Conservation (phyloP, 2,329 filamentous ascomycete species). For the Botrytis byssoidea region DNA sequence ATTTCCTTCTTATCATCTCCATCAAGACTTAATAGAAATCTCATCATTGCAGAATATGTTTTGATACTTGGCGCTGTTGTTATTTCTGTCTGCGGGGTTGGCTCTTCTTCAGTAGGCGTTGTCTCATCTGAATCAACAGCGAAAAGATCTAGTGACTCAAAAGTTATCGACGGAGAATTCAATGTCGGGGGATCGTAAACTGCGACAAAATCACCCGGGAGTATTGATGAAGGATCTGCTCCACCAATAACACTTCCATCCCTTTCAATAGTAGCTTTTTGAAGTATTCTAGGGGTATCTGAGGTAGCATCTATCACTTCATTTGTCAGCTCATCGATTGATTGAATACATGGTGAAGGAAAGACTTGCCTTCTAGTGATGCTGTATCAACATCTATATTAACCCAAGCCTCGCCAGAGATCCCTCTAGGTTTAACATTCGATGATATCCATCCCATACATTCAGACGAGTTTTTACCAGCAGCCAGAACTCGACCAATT, state of each 20-base stretch:
- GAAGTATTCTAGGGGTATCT: constrained; percentile 60
- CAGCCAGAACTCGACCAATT: constrained; percentile 63
- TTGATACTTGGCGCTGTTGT: constrained; percentile 27
- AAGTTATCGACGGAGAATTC: constrained; percentile 47
- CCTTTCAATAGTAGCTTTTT: constrained; percentile 57
- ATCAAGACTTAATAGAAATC: constrained; percentile 30
- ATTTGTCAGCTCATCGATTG: constrained; percentile 10
- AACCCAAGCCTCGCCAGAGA: constrained; percentile 55
- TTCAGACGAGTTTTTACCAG: constrained; percentile 59
- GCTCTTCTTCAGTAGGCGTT: constrained; percentile 38
- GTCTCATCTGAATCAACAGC: constrained; percentile 45
- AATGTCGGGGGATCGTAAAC: constrained; percentile 55
- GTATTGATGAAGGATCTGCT: constrained; percentile 51
- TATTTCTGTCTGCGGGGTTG: constrained; percentile 26
- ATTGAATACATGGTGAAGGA: background rate
- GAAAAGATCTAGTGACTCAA: constrained; percentile 52
- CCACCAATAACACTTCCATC: constrained; percentile 61
- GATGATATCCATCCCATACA: constrained; percentile 69
- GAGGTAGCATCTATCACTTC: constrained; percentile 51
- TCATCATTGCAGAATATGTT: constrained; percentile 38
- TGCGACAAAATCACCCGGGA: constrained; percentile 62
- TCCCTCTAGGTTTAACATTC: constrained; percentile 52
- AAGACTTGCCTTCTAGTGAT: constrained; percentile 32
- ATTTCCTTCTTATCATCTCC: constrained; percentile 32
- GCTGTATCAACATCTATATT: constrained; percentile 57